Conservation (phyloP, 2,329 filamentous ascomycete genomes). For the Pseudocercospora macadamiae region DNA sequence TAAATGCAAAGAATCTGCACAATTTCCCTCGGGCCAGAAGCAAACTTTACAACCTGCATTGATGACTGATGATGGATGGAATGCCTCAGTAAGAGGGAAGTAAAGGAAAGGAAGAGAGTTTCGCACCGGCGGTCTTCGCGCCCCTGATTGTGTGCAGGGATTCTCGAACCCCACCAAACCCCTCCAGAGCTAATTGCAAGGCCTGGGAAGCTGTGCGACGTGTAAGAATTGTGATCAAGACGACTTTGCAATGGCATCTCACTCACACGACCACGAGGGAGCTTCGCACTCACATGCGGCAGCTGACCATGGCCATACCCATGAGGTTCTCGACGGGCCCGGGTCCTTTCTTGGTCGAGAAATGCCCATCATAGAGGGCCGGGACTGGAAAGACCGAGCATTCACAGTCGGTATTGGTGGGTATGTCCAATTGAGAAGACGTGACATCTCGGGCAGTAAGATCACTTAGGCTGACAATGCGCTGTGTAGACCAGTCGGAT, state of each 20-base stretch:
- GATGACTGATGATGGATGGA: not conserved
- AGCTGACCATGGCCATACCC: conserved; percentile 86
- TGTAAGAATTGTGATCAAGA: no score
- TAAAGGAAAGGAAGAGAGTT: no score
- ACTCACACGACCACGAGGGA: conserved; percentile 55
- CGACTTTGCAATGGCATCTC: conserved; percentile 30
- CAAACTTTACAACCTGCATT: not conserved
- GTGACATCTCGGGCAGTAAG: not conserved
- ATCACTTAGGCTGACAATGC: conserved; percentile 1
- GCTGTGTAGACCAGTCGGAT: conserved; percentile 77
- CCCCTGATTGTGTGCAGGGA: no score
- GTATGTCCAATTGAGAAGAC: conserved; percentile 53
- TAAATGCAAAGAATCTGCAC: no score
- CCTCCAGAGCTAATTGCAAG: no score
- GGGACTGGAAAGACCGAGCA: conserved; percentile 83
- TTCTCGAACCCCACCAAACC: no score
- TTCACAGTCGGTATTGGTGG: conserved; percentile 99
- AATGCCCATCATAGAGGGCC: conserved; percentile 88
- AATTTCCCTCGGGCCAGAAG: not conserved
- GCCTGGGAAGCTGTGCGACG: no score
- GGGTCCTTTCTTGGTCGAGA: conserved; percentile 88
- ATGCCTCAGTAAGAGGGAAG: no score
- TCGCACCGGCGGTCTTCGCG: no score
- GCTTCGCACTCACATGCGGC: conserved; percentile 42
- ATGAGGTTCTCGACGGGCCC: conserved; percentile 92